A percentile compares a stretch with the other conserved stretches of the same genome.
These are phyloP conservation scores for Vachellia pachyceras DNA, from an alignment of 306 rosid species.

Conservation along the genomic window DNA sequence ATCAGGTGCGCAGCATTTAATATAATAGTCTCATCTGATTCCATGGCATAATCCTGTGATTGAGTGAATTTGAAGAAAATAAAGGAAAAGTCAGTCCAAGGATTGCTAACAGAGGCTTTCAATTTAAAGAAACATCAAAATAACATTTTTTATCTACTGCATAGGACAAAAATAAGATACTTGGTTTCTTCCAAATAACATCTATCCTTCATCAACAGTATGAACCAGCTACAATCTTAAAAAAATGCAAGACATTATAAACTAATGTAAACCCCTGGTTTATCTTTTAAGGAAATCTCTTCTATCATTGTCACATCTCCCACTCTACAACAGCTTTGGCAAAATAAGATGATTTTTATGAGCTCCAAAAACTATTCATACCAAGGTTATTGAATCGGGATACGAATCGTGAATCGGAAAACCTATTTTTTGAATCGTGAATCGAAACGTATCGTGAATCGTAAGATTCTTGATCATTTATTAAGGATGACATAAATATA, in stretches of 20 bases:
- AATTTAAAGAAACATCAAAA: background rate
- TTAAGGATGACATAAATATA: too few relatives aligned
- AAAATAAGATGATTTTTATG: background rate
- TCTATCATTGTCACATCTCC: background rate
- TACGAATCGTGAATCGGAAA: too few relatives aligned
- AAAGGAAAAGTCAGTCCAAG: slow-evolving; percentile 2
- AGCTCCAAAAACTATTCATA: background rate
- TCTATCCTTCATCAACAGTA: background rate
- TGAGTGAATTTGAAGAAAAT: slow-evolving; percentile 34
- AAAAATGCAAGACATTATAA: background rate
- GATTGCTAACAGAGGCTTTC: background rate
- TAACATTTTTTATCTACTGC: background rate
- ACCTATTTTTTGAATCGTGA: too few relatives aligned
- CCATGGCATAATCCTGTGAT: slow-evolving; percentile 82
- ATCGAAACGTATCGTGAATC: too few relatives aligned
- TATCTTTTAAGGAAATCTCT: background rate
- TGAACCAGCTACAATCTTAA: background rate
- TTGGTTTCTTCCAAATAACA: background rate
- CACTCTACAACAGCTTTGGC: background rate
- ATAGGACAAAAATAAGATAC: background rate
- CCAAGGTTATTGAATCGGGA: too few relatives aligned
- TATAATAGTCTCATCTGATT: slow-evolving; percentile 89
- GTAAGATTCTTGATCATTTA: too few relatives aligned
- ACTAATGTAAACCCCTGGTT: background rate
- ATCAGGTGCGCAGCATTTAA: slow-evolving; percentile 94